Evolutionary conservation across 2,329 filamentous ascomycete species (phyloP), one percentile per base, ranked within the genome.

Genomic region (Ophiostoma pallidulum): DNA sequence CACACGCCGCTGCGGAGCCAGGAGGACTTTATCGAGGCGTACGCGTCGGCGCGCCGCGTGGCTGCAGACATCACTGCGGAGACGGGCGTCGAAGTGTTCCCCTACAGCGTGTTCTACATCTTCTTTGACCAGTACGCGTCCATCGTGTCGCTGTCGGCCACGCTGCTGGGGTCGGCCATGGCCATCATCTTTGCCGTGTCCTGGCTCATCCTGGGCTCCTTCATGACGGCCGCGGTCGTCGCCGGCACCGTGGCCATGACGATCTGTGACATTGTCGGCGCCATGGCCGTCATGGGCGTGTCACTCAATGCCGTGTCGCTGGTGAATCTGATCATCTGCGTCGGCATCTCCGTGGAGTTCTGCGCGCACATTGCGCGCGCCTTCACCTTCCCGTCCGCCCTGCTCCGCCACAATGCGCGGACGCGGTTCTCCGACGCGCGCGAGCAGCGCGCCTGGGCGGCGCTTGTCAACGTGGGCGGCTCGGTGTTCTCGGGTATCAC

Each of bases 401-500:
- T 79, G 0, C 82, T 95, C 32, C 82, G 96, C 72, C 87, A 94
- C 60, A 80, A 79, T 16, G 86, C 84, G 36, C 84, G 82, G 58
- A 82, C 80, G 57, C 80, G 81, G 51, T 89, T 94, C 71, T 77
- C 84, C 5, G 86, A 85, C 10, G 43, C 37, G 4, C 81, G 82
- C 33, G 87, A 96, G 58, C 87, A 89, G 1, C 78, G 92, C 18
- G 86, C 88, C 0, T 97, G 90, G 89, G 86, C 90, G 0, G 88
- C 91, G 1, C 75, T 98, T 49, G 89, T 94, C 55, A 96, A 96
- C 57, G 91, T 98, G 1, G 92, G 92, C 3, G 87, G 86, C 6
- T 92, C 86, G 39, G 94, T 98, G 12, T 94, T 98, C 60, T 94
- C 86, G 28, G 92, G 92, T 2, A 98, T 98, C 63, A 97, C 91